Percentiles rank a stretch among this genome's conserved stretches.
Conservation (phyloP, 768 basidiomycete genomes). For the Floccularia luteovirens region DNA sequence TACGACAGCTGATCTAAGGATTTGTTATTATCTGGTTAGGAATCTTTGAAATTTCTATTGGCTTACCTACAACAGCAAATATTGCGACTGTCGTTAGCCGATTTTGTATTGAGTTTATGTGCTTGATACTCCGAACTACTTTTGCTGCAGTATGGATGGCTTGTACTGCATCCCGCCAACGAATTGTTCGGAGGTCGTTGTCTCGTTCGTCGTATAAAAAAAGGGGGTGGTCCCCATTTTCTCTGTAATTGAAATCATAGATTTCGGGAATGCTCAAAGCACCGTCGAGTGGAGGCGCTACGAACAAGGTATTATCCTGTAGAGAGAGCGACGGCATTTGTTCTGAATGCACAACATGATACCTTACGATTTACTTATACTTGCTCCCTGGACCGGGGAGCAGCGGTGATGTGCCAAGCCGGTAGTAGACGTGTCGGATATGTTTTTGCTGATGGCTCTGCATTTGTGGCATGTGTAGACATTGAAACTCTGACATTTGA, state of each 20-base stretch:
- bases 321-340: not conserved
- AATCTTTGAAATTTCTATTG: not conserved
- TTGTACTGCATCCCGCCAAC: slow-evolving; percentile 15
- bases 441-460: no score
- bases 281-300: slow-evolving; percentile 22
- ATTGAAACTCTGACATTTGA: no score
- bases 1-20: slow-evolving; percentile 9
- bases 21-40: slow-evolving; percentile 18
- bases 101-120: not conserved
- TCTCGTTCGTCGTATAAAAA: slow-evolving; percentile 16
- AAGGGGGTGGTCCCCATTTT: slow-evolving; percentile 18
- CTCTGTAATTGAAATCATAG: slow-evolving; percentile 18
- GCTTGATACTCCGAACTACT: slow-evolving; percentile 6
- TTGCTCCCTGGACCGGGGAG: no score
- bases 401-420: no score
- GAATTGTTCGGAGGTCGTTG: slow-evolving; percentile 10
- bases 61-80: slow-evolving; percentile 15
- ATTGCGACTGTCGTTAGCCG: slow-evolving; percentile 16
- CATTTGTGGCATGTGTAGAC: no score
- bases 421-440: no score
- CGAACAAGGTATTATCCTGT: slow-evolving; percentile 1
- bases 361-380: slow-evolving; percentile 6
- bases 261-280: slow-evolving; percentile 22
- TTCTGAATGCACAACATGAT: not conserved
- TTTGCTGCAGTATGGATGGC: slow-evolving; percentile 17